These are phyloP conservation scores for Magnaporthales sp. DNA, from an alignment of 2,329 filamentous ascomycete species.

Conservation along the genomic window DNA sequence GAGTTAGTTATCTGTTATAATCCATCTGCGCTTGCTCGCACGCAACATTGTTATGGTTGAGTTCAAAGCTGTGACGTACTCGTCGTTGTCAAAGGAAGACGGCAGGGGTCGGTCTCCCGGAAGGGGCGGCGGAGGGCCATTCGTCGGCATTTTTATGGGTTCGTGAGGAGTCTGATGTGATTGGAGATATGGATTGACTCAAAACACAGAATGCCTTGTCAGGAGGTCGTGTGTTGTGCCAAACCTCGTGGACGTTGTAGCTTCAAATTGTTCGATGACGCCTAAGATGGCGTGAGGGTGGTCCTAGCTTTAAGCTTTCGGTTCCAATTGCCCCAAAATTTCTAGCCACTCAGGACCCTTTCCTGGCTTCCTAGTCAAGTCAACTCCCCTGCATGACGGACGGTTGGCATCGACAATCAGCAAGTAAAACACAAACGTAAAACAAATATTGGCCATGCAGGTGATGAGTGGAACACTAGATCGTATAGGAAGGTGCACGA, in stretches of 20 bases:
- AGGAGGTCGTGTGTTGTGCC: not conserved
- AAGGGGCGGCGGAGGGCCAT: not conserved
- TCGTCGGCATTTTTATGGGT: not conserved
- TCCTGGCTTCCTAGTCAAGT: not conserved
- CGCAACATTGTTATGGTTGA: not conserved
- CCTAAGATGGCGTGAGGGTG: not conserved
- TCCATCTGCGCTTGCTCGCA: not conserved
- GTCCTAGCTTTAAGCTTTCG: not conserved
- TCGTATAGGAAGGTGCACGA: not conserved
- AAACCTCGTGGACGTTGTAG: not conserved
- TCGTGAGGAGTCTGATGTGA: not conserved
- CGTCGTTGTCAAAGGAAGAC: slow-evolving; percentile 72
- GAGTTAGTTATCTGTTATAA: not conserved
- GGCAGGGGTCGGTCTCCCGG: slow-evolving; percentile 47
- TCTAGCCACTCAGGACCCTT: not conserved
- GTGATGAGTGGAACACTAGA: not conserved
- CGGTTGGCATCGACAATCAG: not conserved
- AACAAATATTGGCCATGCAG: not conserved
- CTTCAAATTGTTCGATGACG: not conserved
- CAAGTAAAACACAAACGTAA: not conserved
- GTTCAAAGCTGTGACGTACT: slow-evolving; percentile 39
- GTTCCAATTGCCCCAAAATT: not conserved
- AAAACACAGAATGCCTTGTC: not conserved
- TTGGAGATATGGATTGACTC: not conserved
- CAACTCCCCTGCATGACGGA: not conserved